Percentiles rank a stretch among this genome's conserved stretches.
These are phyloP conservation scores for Candida easanensis DNA, from an alignment of 805 yeast genomes.

Conservation along the genomic window DNA sequence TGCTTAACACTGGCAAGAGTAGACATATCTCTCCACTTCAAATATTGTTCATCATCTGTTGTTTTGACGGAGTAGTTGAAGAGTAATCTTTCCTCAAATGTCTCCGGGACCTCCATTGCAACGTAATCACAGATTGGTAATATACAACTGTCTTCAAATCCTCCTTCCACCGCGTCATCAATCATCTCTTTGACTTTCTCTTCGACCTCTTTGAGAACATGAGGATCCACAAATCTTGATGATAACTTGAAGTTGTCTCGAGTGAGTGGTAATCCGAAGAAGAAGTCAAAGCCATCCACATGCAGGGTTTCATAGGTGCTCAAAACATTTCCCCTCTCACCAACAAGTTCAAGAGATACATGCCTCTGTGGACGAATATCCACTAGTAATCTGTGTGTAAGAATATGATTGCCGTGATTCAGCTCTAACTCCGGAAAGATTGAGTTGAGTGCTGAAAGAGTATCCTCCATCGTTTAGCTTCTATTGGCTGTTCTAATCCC, in stretches of 20 bases:
- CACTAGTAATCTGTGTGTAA: neutral
- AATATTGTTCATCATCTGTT: neutral
- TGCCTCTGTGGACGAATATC: neutral
- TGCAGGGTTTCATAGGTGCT: slow-evolving; percentile 6
- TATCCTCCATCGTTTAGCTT: neutral
- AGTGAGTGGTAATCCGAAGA: neutral
- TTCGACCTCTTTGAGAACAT: neutral
- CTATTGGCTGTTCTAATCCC: neutral
- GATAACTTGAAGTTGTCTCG: neutral
- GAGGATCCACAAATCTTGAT: neutral
- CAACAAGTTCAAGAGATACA: neutral
- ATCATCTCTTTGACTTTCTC: neutral
- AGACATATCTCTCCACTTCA: slow-evolving; percentile 15
- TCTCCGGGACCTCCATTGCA: slow-evolving; percentile 21
- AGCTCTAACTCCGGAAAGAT: neutral
- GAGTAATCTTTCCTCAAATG: slow-evolving; percentile 9
- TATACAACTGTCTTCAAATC: slow-evolving; percentile 9
- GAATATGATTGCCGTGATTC: neutral
- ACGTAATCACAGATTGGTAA: slow-evolving; percentile 38
- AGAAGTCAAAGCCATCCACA: slow-evolving; percentile 1
- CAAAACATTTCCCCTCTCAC: neutral
- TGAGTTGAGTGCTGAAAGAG: neutral
- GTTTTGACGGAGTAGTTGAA: slow-evolving; percentile 9
- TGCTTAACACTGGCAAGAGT: slow-evolving; percentile 10
- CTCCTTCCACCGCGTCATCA: neutral